phyloP scores from a whole-genome alignment of 352 stramenopile species.

The Phytophthora hybrid region DNA sequence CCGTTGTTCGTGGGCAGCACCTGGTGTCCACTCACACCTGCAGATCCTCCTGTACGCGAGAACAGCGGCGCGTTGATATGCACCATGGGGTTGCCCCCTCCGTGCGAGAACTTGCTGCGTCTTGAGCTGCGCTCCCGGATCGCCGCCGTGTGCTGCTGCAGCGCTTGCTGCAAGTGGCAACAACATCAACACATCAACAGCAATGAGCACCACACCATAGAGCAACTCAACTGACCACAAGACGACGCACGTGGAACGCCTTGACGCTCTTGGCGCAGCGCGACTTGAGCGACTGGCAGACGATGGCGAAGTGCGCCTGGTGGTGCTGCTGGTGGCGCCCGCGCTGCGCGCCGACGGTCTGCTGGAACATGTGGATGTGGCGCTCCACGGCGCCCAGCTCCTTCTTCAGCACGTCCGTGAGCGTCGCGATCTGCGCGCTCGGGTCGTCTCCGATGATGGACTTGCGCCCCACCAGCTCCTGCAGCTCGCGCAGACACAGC shows the following conservation, averaged over 20 bases:
- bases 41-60: slow-evolving; percentile 44
- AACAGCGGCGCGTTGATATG: slow-evolving; percentile 87
- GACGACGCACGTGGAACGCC: slow-evolving; percentile 70
- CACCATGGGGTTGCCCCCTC: slow-evolving; percentile 75
- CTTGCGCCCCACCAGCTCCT: slow-evolving; percentile 79
- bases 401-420: slow-evolving; percentile 85
- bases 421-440: slow-evolving; percentile 75
- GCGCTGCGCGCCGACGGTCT: slow-evolving; percentile 58
- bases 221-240: background rate
- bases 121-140: slow-evolving; percentile 82
- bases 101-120: slow-evolving; percentile 84
- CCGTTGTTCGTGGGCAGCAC: slow-evolving; percentile 36
- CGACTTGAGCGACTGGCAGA: slow-evolving; percentile 83
- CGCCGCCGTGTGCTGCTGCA: slow-evolving; percentile 69
- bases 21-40: slow-evolving; percentile 25
- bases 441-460: slow-evolving; percentile 82
- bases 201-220: background rate
- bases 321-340: slow-evolving; percentile 72
- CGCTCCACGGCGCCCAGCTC: slow-evolving; percentile 70
- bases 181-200: slow-evolving; percentile 10
- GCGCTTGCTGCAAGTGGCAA: slow-evolving; percentile 52
- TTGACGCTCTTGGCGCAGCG: slow-evolving; percentile 86
- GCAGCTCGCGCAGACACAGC: slow-evolving; percentile 77
- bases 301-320: slow-evolving; percentile 81
- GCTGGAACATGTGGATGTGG: slow-evolving; percentile 75